Conservation (phyloP, 2,329 filamentous ascomycete genomes). For the Colletotrichum cordylinicola region DNA sequence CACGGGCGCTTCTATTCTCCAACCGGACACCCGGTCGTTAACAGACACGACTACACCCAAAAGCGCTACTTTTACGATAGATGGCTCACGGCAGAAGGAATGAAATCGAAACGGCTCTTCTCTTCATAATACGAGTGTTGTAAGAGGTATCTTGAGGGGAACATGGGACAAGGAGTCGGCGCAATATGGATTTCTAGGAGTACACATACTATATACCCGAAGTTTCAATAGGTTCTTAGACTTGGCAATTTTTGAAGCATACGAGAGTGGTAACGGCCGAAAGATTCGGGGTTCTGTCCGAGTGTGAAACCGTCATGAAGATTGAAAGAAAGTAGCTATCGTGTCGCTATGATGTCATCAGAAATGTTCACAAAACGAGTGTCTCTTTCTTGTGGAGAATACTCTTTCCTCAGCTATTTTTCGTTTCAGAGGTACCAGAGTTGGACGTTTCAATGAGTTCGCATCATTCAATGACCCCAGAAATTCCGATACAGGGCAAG, state of each 20-base stretch:
- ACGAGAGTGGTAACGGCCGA: not conserved
- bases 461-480: not conserved
- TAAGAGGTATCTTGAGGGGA: accelerated
- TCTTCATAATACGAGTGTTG: not conserved
- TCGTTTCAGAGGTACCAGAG: not conserved
- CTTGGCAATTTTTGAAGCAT: not conserved
- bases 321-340: accelerated
- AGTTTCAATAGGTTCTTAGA: not conserved
- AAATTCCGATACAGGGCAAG: not conserved
- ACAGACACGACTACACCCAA: not conserved
- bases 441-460: not conserved
- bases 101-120: not conserved
- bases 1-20: not conserved
- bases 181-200: not conserved
- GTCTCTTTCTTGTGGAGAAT: not conserved
- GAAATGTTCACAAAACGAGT: not conserved
- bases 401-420: not conserved
- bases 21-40: not conserved
- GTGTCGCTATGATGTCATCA: not conserved
- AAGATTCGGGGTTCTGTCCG: not conserved
- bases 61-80: not conserved
- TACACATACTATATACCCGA: not conserved
- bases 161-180: not conserved
- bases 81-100: not conserved
- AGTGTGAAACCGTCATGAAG: not conserved